These are phyloP conservation scores for Petrea volubilis DNA, from an alignment of 257 asterid genomes.

Conservation along the genomic window DNA sequence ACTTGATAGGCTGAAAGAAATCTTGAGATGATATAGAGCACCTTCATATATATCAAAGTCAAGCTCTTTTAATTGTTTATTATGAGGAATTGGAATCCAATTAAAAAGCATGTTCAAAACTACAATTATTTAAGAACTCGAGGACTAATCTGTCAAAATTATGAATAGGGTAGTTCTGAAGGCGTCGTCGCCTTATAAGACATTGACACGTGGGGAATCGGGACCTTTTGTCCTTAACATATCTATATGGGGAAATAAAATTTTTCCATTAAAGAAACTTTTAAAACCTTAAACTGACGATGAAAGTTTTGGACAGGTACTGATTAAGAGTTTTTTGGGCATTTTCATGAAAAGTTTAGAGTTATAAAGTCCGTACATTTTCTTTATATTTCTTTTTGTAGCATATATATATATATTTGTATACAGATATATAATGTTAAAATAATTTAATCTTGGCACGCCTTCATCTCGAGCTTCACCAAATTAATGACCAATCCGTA, in stretches of 20 bases:
- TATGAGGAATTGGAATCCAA: too few relatives aligned
- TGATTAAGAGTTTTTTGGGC: background rate
- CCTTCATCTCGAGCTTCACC: constrained; percentile 5
- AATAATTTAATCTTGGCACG: background rate
- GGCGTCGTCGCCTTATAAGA: constrained; percentile 21
- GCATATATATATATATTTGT: background rate
- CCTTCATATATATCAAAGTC: constrained; percentile 25
- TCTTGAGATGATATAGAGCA: background rate
- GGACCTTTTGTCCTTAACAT: constrained; percentile 3
- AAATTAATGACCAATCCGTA: background rate
- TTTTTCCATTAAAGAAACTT: background rate
- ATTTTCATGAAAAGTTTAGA: constrained; percentile 2
- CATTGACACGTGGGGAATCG: constrained; percentile 30
- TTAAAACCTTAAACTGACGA: constrained; percentile 20
- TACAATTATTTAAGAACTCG: background rate
- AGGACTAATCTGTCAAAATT: constrained; percentile 19
- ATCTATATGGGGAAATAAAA: constrained; percentile 19
- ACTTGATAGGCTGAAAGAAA: background rate
- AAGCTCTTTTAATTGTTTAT: constrained; percentile 14
- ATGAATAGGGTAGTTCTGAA: background rate
- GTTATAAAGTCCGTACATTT: background rate
- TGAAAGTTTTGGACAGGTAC: background rate
- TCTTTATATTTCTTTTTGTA: too few relatives aligned
- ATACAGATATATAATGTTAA: background rate
- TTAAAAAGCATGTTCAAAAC: background rate